A percentile compares a stretch with the other conserved stretches of the same genome.
These are phyloP conservation scores for Ensete glaucum DNA, from an alignment of 176 grass and related monocot species.

Conservation along the genomic window DNA sequence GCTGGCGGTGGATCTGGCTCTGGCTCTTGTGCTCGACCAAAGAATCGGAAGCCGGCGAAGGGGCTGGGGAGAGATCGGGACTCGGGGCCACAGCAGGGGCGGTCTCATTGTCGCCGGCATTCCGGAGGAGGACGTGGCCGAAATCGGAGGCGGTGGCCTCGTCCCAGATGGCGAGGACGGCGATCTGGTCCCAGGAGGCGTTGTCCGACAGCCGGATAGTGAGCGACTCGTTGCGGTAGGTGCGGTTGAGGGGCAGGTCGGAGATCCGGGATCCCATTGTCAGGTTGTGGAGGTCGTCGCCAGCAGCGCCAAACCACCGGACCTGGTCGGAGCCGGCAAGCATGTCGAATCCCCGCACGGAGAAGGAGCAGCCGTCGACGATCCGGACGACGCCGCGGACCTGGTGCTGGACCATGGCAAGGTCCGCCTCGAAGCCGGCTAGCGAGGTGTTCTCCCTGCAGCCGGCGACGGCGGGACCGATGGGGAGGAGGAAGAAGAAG, in stretches of 20 bases:
- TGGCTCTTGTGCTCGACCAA: neutral
- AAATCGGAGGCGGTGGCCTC: conserved; percentile 79
- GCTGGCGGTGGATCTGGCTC: conserved; percentile 27
- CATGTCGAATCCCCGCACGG: conserved; percentile 62
- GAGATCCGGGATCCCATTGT: conserved; percentile 37
- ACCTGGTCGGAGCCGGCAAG: conserved; percentile 60
- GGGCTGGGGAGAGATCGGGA: neutral
- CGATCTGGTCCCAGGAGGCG: conserved; percentile 49
- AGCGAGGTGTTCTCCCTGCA: conserved; percentile 52
- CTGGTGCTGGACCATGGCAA: conserved; percentile 84
- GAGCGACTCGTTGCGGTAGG: conserved; percentile 49
- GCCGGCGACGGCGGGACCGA: neutral
- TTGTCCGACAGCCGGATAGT: conserved; percentile 47
- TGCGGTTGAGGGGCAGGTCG: conserved; percentile 38
- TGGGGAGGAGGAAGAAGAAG: conserved; percentile 8
- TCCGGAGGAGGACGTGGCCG: conserved; percentile 47
- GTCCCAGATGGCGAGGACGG: conserved; percentile 70
- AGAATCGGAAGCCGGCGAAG: conserved; percentile 4
- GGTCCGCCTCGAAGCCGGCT: conserved; percentile 44
- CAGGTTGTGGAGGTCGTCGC: conserved; percentile 44
- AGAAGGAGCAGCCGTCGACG: conserved; percentile 85
- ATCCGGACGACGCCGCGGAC: conserved; percentile 66
- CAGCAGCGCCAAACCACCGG: conserved; percentile 62
- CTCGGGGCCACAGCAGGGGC: conserved; percentile 1
- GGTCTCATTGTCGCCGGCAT: conserved; percentile 1